Evolutionary conservation across 176 grass and related monocot genomes (phyloP), one percentile per base, ranked within the genome.

Genomic region (Calamus simplicifolius): DNA sequence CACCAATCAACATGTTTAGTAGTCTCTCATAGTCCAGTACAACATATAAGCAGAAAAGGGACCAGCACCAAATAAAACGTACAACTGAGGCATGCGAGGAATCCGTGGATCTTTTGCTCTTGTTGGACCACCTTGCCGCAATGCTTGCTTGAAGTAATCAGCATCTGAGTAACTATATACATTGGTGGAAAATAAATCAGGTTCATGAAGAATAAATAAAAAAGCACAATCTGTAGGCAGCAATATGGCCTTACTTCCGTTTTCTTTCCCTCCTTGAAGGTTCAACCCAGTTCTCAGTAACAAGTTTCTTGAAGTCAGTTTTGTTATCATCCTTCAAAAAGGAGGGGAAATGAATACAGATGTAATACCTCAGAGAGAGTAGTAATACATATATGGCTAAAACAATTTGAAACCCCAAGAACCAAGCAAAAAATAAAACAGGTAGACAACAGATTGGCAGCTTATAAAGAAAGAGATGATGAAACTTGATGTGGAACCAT

Each of bases 71-170:
- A 21, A 77, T 65, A 57, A 73, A 61, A 73, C 64, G 76, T 92
- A 98, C 93, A 98, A 77, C 19, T 88, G 84, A 21, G 93, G 93
- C 93, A 98, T 98, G 64, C 84, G 86, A 77, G 87, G 87, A 73
- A 98, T 85, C 48, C 87, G 80, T 69, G 81, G 87, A 27, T 98
- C 93, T 63, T 73, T 88, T 26, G 93, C 73, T 68, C 88, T 98
- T 70, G 93, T 79, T 3, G 87, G 72, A 73, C 74, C 78, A 73
- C 84, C 93, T 68, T 98, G 93, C 27, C 93, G 88, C 66, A 98
- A 66, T 51, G 87, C 80, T 98, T 98, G 93, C 60, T 98, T 98
- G 57, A 98, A 98, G 65, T 92, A 98, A 19, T 98, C 88, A 66
- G 88, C 82, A 59, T 98, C 93, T 7, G 88, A 92, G 56, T 92